These are phyloP conservation scores for Tripterygium wilfordii DNA, from an alignment of 177 flowering plant species.

Conservation along the genomic window DNA sequence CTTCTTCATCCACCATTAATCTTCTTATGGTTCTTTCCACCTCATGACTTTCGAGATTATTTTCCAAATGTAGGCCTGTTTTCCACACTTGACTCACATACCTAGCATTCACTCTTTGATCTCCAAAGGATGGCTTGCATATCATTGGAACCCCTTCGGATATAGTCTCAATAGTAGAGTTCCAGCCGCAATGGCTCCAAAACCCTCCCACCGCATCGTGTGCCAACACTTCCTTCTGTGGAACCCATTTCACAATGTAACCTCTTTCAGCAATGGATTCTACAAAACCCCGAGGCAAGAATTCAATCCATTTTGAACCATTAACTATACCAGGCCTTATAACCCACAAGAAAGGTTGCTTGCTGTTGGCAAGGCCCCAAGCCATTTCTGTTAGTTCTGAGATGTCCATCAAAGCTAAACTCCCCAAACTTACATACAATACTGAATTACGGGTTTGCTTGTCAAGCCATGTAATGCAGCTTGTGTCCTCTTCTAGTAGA, in stretches of 20 bases:
- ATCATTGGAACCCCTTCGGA: conserved; percentile 27
- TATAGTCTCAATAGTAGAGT: conserved; percentile 20
- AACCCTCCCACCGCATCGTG: conserved; percentile 20
- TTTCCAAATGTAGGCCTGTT: conserved; percentile 17
- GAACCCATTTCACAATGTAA: conserved; percentile 22
- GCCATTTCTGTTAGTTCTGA: no score
- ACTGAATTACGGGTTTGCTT: conserved; percentile 15
- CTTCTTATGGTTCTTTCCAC: conserved; percentile 6
- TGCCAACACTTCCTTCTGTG: conserved; percentile 15
- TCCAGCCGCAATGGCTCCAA: conserved; percentile 26
- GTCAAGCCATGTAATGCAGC: conserved; percentile 40
- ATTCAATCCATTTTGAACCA: conserved; percentile 1
- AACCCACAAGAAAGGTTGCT: conserved; percentile 5
- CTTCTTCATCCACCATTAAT: conserved; percentile 18
- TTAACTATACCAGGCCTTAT: neutral
- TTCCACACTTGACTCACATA: conserved; percentile 18
- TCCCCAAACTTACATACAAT: conserved; percentile 3
- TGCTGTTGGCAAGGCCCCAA: conserved; percentile 4
- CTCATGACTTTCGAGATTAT: conserved; percentile 9
- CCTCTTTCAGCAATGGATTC: conserved; percentile 19
- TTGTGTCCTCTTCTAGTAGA: conserved; percentile 21
- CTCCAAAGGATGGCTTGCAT: conserved; percentile 20
- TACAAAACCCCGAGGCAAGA: neutral
- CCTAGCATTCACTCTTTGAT: conserved; percentile 22
- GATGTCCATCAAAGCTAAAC: neutral